Evolutionary conservation across 2,329 filamentous ascomycete genomes (phyloP).

Genomic region (Pseudocercospora ulei): DNA sequence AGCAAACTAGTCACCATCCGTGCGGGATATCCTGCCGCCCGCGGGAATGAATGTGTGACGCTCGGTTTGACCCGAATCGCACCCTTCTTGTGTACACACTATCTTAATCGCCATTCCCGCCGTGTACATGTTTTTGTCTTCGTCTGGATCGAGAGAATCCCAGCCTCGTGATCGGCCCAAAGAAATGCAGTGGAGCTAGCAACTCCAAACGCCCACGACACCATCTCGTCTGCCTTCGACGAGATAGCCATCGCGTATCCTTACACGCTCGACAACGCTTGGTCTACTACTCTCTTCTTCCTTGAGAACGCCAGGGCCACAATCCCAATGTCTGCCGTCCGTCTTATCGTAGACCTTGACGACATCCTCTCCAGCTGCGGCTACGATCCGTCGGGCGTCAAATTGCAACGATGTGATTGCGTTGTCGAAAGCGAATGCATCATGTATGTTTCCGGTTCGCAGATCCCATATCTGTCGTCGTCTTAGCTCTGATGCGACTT

Average conservation of each 20-base stretch:
- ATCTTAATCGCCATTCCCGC: too few relatives aligned
- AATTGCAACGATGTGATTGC: constrained; percentile 97
- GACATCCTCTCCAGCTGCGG: constrained; percentile 81
- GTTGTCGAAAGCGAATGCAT: constrained; percentile 90
- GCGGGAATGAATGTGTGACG: too few relatives aligned
- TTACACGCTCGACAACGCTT: constrained; percentile 63
- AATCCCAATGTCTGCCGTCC: constrained; percentile 92
- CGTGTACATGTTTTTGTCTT: too few relatives aligned
- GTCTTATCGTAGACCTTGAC: constrained; percentile 98
- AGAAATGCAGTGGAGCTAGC: constrained; percentile 36
- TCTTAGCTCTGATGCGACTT: constrained; percentile 28
- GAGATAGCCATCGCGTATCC: constrained; percentile 87
- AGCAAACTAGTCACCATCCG: too few relatives aligned
- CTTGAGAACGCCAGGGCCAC: constrained; percentile 69
- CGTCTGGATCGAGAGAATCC: constrained; percentile 14
- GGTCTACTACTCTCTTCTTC: constrained; percentile 46
- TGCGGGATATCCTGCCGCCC: too few relatives aligned
- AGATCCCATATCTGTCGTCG: constrained; percentile 84
- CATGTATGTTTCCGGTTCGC: constrained; percentile 85
- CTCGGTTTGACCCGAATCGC: too few relatives aligned
- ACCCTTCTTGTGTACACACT: too few relatives aligned
- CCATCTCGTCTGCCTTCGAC: constrained; percentile 84
- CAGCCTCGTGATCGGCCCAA: constrained; percentile 2
- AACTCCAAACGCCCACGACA: constrained; percentile 82
- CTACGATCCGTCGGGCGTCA: constrained; percentile 77